Conservation (phyloP, 78 protist species). For the Reticulomyxa filosa region DNA sequence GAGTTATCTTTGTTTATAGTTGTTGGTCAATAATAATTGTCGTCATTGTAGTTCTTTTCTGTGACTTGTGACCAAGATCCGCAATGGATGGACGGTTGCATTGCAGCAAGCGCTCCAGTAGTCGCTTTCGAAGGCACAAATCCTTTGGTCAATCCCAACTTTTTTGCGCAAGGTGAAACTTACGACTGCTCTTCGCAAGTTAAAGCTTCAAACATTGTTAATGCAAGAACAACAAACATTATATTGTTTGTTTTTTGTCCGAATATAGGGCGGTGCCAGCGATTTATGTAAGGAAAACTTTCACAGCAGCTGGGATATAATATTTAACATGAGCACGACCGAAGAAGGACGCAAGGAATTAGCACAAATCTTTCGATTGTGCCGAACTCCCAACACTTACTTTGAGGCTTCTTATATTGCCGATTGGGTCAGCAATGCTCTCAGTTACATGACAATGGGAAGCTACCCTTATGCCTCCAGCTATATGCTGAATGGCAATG, state of each 20-base stretch:
- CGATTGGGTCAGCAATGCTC: neutral
- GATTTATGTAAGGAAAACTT: neutral
- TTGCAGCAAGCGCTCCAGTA: slow-evolving; percentile 14
- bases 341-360: neutral
- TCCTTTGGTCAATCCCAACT: neutral
- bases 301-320: neutral
- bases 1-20: no score
- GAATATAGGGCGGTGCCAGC: neutral
- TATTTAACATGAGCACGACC: neutral
- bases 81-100: slow-evolving; percentile 1
- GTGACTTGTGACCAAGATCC: no score
- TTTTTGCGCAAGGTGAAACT: neutral
- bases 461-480: neutral
- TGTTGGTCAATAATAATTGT: no score
- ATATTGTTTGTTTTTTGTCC: no score
- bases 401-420: neutral
- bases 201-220: no score
- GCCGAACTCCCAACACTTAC: neutral
- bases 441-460: slow-evolving; percentile 10
- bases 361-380: neutral
- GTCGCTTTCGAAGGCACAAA: neutral
- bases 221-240: no score
- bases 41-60: no score
- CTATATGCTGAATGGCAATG: neutral
- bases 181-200: neutral